phyloP scores from a whole-genome alignment of 1,284 basidiomycete species.

The Ceratobasidium sp. region DNA sequence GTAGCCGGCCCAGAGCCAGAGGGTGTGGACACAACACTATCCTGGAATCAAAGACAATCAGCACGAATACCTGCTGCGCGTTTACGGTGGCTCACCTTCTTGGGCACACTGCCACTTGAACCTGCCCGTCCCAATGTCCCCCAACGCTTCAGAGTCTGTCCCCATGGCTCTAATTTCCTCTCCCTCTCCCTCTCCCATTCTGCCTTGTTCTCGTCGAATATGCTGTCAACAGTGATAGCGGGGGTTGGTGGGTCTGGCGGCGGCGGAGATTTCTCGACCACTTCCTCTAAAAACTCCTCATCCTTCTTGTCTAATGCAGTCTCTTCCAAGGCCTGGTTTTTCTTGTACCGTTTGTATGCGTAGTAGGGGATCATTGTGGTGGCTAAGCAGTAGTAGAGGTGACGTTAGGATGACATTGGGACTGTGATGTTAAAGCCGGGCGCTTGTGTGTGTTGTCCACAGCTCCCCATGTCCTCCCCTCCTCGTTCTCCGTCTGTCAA shows the following conservation, averaged over 20 bases:
- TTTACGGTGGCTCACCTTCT: slow-evolving; percentile 27
- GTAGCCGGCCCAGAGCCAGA: slow-evolving; percentile 16
- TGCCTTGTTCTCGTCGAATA: slow-evolving; percentile 42
- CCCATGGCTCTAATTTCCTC: slow-evolving; percentile 36
- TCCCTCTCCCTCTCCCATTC: slow-evolving; percentile 41
- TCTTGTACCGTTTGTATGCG: slow-evolving; percentile 44
- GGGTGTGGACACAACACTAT: slow-evolving; percentile 4
- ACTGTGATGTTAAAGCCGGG: neutral
- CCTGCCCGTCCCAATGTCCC: slow-evolving; percentile 28
- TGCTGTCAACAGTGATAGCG: slow-evolving; percentile 18
- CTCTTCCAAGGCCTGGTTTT: slow-evolving; percentile 40
- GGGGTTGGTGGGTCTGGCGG: slow-evolving; percentile 24
- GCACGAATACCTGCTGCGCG: neutral
- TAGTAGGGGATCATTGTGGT: slow-evolving; percentile 43
- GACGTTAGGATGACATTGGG: neutral
- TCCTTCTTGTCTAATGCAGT: slow-evolving; percentile 41
- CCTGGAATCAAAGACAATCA: slow-evolving; percentile 11
- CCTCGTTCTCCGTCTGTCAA: slow-evolving; percentile 18
- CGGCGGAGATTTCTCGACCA: slow-evolving; percentile 24
- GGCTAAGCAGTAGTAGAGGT: neutral
- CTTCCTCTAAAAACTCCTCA: slow-evolving; percentile 33
- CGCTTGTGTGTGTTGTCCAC: slow-evolving; percentile 11
- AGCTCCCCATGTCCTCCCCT: slow-evolving; percentile 28
- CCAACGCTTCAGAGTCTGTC: slow-evolving; percentile 37
- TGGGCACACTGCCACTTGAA: slow-evolving; percentile 36